Base-by-base conservation (phyloP, 1,139 yeast genomes). In the Suhomyces coccinellae region DNA sequence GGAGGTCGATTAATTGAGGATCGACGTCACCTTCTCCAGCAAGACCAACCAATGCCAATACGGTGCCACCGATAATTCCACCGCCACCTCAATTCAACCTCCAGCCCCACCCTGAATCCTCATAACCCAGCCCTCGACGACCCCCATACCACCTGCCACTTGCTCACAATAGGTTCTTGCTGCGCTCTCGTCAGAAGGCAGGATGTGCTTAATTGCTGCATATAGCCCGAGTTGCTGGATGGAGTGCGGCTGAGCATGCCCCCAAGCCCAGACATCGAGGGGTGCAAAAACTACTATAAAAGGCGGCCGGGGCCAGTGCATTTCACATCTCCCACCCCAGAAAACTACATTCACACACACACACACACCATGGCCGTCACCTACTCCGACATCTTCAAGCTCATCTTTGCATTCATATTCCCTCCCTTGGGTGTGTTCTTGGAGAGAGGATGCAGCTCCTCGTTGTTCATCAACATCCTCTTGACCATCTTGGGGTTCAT, bases 361-460 rank as follows among this genome's bases (percentile, higher is more conserved):
- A 17, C 4, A 4, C 6, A 4, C 40, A 61, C 36, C 43, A 77
- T 78, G 83, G 79, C 82, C 35, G 52, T 77, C 51, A 77, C 82
- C 43, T 73, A 74, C 58, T 61, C 80, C 16, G 84, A 79, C 63
- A 80, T 83, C 54, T 56, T 83, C 58, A 83, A 84, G 67, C 69
- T 84, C 57, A 69, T 83, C 46, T 63, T 74, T 54, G 90, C 90
- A 26, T 59, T 84, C 57, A 65, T 85, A 54, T 69, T 85, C 51
- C 91, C 91, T 41, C 91, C 91, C 45, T 66, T 85, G 51, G 91
- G 90, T 51, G 93, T 85, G 14, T 83, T 83, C 66, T 63, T 83
- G 52, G 89, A 85, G 67, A 70, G 75, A 54, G 93, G 91, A 32
- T 80, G 87, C 61, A 66, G 75, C 17, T 60, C 69, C 14, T 71